These are phyloP conservation scores for Macrolepiota albuminosa DNA, from an alignment of 768 basidiomycete genomes.

Conservation along the genomic window DNA sequence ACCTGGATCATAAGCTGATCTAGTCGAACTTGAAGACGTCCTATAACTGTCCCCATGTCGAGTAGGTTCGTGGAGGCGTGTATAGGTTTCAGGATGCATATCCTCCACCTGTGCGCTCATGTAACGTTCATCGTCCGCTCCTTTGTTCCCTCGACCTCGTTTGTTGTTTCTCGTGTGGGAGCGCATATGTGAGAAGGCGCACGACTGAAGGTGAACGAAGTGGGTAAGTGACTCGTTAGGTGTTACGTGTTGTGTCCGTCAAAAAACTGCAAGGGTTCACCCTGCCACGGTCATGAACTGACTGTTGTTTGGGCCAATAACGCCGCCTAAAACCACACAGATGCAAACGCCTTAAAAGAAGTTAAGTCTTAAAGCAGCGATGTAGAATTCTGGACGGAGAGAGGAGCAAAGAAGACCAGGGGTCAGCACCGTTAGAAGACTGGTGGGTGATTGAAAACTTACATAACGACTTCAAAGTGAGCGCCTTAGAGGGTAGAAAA, in stretches of 20 bases:
- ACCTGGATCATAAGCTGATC: conserved; percentile 37
- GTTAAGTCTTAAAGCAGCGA: conserved; percentile 3
- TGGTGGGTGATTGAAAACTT: conserved; percentile 22
- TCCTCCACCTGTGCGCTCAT: conserved; percentile 48
- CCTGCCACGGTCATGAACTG: conserved; percentile 13
- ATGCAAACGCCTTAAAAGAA: conserved; percentile 1
- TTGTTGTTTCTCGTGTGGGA: conserved; percentile 42
- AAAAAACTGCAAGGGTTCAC: conserved; percentile 29
- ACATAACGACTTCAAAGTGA: conserved; percentile 23
- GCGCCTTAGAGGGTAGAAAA: conserved; percentile 8
- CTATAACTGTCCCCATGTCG: conserved; percentile 46
- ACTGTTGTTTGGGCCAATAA: conserved; percentile 7
- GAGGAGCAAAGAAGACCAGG: conserved; percentile 7
- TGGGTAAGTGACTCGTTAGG: conserved; percentile 18
- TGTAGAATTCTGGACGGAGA: conserved; percentile 4
- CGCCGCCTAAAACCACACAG: conserved; percentile 15
- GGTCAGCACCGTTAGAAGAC: conserved; percentile 12
- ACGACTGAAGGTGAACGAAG: conserved; percentile 19
- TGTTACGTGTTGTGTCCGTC: conserved; percentile 28
- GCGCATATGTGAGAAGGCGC: conserved; percentile 30
- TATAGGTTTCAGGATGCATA: conserved; percentile 45
- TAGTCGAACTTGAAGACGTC: conserved; percentile 38
- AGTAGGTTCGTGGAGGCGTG: conserved; percentile 42
- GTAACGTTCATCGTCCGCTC: conserved; percentile 44
- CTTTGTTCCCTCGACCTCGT: conserved; percentile 49